phyloP scores from a whole-genome alignment of 2,329 filamentous ascomycete species.

The Hirsutella rhossiliensis region DNA sequence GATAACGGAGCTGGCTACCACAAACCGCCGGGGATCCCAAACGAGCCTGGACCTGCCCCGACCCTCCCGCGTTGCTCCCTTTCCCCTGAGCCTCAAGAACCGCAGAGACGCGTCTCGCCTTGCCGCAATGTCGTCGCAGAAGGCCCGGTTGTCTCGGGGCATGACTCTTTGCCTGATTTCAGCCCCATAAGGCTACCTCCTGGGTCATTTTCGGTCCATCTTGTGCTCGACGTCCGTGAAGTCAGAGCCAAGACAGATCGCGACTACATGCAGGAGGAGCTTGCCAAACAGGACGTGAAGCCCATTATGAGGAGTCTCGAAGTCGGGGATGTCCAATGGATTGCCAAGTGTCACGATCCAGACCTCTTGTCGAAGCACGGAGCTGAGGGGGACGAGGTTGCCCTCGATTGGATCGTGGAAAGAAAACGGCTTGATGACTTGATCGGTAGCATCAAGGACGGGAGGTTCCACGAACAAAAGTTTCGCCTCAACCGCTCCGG shows the following conservation, averaged over 20 bases:
- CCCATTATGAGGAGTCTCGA: constrained; percentile 58
- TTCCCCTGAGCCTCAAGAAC: not conserved
- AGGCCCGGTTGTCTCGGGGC: constrained; percentile 17
- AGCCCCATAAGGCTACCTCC: constrained; percentile 50
- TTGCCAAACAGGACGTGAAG: constrained; percentile 51
- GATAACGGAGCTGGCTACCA: constrained; percentile 1
- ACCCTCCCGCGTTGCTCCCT: not conserved
- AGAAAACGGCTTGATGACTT: constrained; percentile 72
- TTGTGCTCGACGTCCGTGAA: constrained; percentile 66
- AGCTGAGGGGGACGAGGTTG: constrained; percentile 54
- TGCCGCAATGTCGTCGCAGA: constrained; percentile 29
- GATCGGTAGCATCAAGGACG: constrained; percentile 70
- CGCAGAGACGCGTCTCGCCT: constrained; percentile 4
- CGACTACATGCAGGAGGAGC: constrained; percentile 64
- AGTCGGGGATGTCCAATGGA: constrained; percentile 67
- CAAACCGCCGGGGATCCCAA: not conserved
- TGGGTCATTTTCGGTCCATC: constrained; percentile 57
- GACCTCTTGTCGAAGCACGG: constrained; percentile 42
- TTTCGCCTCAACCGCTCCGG: constrained; percentile 64
- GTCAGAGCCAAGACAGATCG: constrained; percentile 60
- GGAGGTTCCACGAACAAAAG: constrained; percentile 75
- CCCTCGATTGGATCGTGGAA: constrained; percentile 72
- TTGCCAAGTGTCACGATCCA: constrained; percentile 58
- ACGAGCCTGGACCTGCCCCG: not conserved
- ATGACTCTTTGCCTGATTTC: constrained; percentile 31